These are phyloP conservation scores for Piedraia hortae DNA, from an alignment of 2,329 filamentous ascomycete species.

Conservation along the genomic window DNA sequence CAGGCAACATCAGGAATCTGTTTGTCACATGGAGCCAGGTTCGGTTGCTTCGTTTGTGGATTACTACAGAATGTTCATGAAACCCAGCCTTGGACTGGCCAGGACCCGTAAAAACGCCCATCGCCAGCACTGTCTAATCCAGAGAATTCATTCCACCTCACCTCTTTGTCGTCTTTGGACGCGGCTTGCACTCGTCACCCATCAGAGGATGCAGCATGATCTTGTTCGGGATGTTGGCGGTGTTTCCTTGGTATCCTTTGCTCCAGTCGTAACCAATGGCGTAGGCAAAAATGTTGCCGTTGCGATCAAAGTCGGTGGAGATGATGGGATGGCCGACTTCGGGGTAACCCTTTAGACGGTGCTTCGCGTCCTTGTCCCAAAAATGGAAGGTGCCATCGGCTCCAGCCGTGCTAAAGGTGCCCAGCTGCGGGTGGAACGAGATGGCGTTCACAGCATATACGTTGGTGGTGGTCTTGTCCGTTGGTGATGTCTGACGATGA, in stretches of 20 bases:
- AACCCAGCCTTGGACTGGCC: too few species aligned
- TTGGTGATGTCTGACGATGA: constrained; percentile 53
- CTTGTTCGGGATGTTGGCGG: constrained; percentile 24
- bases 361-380: constrained; percentile 44
- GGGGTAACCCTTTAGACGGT: constrained; percentile 35
- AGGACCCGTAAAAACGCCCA: too few species aligned
- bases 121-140: too few species aligned
- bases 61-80: too few species aligned
- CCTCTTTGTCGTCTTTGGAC: constrained; percentile 21
- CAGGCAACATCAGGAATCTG: too few species aligned
- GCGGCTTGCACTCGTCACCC: constrained; percentile 23
- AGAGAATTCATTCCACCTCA: constrained; percentile 6
- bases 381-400: constrained; percentile 92
- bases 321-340: constrained; percentile 50
- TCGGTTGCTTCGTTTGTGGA: too few species aligned
- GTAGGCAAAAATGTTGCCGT: constrained; percentile 32
- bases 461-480: constrained; percentile 40
- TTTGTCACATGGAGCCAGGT: too few species aligned
- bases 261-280: constrained; percentile 94
- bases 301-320: constrained; percentile 70
- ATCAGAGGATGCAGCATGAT: constrained; percentile 23
- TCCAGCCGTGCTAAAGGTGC: constrained; percentile 93
- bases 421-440: constrained; percentile 85
- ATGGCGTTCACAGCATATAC: constrained; percentile 94
- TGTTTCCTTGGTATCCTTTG: constrained; percentile 80